phyloP scores from a whole-genome alignment of 495 filamentous ascomycete genomes.

The Penicillium desertorum region DNA sequence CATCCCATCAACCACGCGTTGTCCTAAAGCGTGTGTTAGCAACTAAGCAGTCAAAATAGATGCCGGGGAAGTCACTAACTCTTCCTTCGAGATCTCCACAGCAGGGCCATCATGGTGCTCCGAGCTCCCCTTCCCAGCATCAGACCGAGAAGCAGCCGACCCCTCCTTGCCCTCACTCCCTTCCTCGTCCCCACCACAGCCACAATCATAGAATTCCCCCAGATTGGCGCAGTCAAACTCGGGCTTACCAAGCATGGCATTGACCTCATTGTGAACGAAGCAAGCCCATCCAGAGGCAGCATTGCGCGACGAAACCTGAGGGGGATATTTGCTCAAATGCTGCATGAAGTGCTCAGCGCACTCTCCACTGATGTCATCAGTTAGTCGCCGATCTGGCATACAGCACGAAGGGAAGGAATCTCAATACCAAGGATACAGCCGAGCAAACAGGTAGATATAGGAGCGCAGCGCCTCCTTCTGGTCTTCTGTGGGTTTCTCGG shows the following conservation, averaged over 20 bases:
- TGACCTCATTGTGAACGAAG: slow-evolving; percentile 92
- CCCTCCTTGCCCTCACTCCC: slow-evolving; percentile 17
- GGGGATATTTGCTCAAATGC: slow-evolving; percentile 80
- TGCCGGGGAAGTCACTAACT: slow-evolving; percentile 30
- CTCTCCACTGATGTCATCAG: slow-evolving; percentile 64
- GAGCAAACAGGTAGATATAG: slow-evolving; percentile 86
- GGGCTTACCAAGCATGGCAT: slow-evolving; percentile 77
- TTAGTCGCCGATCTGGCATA: slow-evolving; percentile 17
- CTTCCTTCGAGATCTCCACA: slow-evolving; percentile 46
- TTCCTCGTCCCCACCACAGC: slow-evolving; percentile 75
- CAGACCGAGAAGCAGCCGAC: slow-evolving; percentile 10
- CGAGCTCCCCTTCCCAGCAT: slow-evolving; percentile 6
- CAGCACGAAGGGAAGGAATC: neutral
- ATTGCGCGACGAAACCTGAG: slow-evolving; percentile 81
- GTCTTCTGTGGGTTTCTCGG: slow-evolving; percentile 76
- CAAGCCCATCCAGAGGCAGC: slow-evolving; percentile 90
- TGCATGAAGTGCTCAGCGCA: slow-evolving; percentile 89
- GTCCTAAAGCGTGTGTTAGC: slow-evolving; percentile 25
- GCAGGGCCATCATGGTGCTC: slow-evolving; percentile 24
- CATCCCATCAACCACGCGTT: slow-evolving; percentile 30
- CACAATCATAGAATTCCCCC: slow-evolving; percentile 93
- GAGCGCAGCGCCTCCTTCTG: slow-evolving; percentile 80
- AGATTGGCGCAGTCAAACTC: slow-evolving; percentile 87
- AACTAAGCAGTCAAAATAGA: slow-evolving; percentile 1
- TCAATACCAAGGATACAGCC: slow-evolving; percentile 79